Evolutionary conservation across 2,329 filamentous ascomycete genomes (phyloP), one percentile per base, ranked within the genome.

Genomic region (Fusarium lyarnte): DNA sequence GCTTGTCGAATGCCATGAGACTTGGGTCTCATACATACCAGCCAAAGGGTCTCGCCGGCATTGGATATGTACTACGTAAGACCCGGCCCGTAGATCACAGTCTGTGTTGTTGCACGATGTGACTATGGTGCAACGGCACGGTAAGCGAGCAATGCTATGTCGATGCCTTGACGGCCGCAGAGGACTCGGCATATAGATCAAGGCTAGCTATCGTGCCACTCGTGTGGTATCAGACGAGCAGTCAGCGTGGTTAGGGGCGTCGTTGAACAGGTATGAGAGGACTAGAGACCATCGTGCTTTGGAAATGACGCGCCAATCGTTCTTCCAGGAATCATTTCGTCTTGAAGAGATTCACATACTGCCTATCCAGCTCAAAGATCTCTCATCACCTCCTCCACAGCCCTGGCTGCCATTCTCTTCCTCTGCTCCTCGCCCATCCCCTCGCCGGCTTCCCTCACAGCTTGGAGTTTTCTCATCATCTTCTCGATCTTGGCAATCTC

Each of bases 401-500:
- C 89, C 74, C 87, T 87, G 27, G 87, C 87, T 6, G 90, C 90
- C 81, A 91, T 84, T 68, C 84, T 85, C 78, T 85, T 88, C 73
- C 89, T 85, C 81, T 92, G 88, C 31, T 88, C 87, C 76, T 90
- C 87, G 3, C 88, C 84, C 79, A 92, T 77, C 13, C 87, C 88
- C 17, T 87, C 86, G 35, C 86, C 89, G 70, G 89, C 85, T 59
- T 92, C 89, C 76, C 85, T 82, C 13, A 88, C 88, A 3, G 89
- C 89, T 79, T 89, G 88, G 67, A 93, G 81, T 79, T 88, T 91
- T 54, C 85, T 81, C 88, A 92, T 91, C 86, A 92, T 88, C 57
- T 82, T 81, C 75, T 91, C 89, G 35, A 92, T 78, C 78, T 89
- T 88, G 75, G 86, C 85, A 21, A 92, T 84, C 38, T 89, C 87